Evolutionary conservation across 1,139 yeast species (phyloP).

Genomic region (Zygosaccharomyces sapae): DNA sequence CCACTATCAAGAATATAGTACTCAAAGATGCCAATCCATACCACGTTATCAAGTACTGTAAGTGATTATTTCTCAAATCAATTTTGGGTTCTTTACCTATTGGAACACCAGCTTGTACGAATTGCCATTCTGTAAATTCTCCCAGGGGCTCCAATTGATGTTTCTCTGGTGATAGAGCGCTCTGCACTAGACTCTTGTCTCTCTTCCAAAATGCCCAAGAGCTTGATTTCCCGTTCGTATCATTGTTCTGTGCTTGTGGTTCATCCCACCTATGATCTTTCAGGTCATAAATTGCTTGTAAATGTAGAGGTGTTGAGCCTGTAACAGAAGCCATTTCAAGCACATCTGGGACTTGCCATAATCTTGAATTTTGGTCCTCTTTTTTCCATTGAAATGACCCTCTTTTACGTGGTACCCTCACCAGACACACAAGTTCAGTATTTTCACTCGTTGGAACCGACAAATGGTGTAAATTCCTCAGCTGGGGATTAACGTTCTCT

Average conservation of each 20-base stretch:
- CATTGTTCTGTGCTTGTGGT: neutral
- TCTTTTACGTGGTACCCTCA: constrained; percentile 66
- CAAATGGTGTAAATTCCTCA: constrained; percentile 59
- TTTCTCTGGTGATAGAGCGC: neutral
- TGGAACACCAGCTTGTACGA: constrained; percentile 81
- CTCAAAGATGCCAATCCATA: constrained; percentile 77
- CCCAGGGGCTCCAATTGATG: constrained; percentile 1
- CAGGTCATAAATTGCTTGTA: constrained; percentile 69
- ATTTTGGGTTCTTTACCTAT: constrained; percentile 76
- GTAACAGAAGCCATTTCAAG: constrained; percentile 64
- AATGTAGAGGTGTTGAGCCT: constrained; percentile 66
- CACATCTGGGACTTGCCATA: constrained; percentile 71
- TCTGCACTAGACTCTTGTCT: neutral
- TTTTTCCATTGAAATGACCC: constrained; percentile 77
- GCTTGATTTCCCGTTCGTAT: constrained; percentile 23
- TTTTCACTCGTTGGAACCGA: constrained; percentile 67
- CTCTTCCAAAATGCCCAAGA: constrained; percentile 38
- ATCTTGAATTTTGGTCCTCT: constrained; percentile 55
- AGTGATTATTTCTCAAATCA: constrained; percentile 79
- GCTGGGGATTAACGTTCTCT: constrained; percentile 61
- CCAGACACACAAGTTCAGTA: constrained; percentile 66
- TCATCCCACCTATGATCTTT: constrained; percentile 45
- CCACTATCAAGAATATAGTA: constrained; percentile 55
- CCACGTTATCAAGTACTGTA: constrained; percentile 94
- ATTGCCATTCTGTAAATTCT: constrained; percentile 46